phyloP scores from a whole-genome alignment of 2,329 filamentous ascomycete species.

The Talaromyces marneffei region DNA sequence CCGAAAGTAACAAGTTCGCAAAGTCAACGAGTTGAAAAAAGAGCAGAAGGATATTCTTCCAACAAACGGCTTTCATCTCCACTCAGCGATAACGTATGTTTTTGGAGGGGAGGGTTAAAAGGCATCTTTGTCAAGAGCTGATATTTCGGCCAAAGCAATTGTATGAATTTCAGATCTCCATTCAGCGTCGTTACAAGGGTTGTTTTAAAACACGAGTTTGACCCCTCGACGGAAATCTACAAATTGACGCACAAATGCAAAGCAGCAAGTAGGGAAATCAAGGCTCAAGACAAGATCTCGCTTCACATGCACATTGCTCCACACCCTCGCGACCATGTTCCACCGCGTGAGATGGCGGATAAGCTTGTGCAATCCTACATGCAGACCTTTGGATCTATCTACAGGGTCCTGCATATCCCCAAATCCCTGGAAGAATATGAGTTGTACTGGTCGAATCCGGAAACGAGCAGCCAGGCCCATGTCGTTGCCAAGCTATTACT shows the following conservation, averaged over 20 bases:
- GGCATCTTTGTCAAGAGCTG: slow-evolving; percentile 39
- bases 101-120: background rate
- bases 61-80: background rate
- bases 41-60: background rate
- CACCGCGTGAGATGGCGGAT: slow-evolving; percentile 36
- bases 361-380: slow-evolving; percentile 46
- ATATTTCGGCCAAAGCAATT: slow-evolving; percentile 49
- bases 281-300: slow-evolving; percentile 1
- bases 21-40: background rate
- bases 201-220: slow-evolving; percentile 27
- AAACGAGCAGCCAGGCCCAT: background rate
- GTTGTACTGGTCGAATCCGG: slow-evolving; percentile 36
- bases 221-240: background rate
- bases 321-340: slow-evolving; percentile 27
- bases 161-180: slow-evolving; percentile 43
- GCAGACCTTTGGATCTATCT: slow-evolving; percentile 46
- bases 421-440: slow-evolving; percentile 50
- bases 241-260: slow-evolving; percentile 6
- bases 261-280: slow-evolving; percentile 4
- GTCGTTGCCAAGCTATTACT: slow-evolving; percentile 5
- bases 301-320: background rate
- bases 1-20: background rate
- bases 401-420: slow-evolving; percentile 50
- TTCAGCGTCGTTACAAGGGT: slow-evolving; percentile 46
- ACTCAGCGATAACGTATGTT: background rate